Evolutionary conservation across 2,329 filamentous ascomycete genomes (phyloP), one percentile per base, ranked within the genome.

Genomic region (Sporothrix inflata): DNA sequence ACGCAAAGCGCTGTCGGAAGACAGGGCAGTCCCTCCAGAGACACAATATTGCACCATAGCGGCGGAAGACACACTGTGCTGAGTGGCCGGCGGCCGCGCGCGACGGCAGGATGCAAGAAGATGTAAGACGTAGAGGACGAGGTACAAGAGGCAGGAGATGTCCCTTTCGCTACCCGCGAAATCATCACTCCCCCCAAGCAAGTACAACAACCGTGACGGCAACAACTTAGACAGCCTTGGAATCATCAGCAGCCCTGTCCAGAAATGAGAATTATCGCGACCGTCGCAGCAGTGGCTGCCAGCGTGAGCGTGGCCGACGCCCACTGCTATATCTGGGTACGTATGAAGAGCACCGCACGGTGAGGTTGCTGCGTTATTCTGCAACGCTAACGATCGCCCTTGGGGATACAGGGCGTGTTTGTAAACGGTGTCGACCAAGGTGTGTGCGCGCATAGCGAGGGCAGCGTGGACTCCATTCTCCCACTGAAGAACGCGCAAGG

Each of bases 381-480:
- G 19, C 16, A 24, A 61, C 21, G 16, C 57, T 61, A 61, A 61
- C 57, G 34, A 30, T 9, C 19, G 11, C 19, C 19, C 16, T 40
- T 11, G 7, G 3, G 2, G 30, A 66, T 21, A 30, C 21, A 77
- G 76, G 76, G 76, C 38, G 76, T 77, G 4, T 77, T 71, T 47
- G 74, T 77, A 21, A 77, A 77, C 47, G 76, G 75, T 42, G 73
- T 76, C 3, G 76, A 77, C 49, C 75, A 77, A 70, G 75, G 76
- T 71, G 38, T 12, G 57, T 24, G 38, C 6, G 14, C 16, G 7
- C 34, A 14, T 24, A 1, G n/a, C 0, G n/a, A 61, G 34, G 19
- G 9, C 34, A 40, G n/a, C 19, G n/a, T 3, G n/a, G 57, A 40
- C 3, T 21, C 1, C 12, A 38, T 24, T 7, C 21, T 34, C 57